Base-by-base conservation (phyloP, 164 flowering plant species). In the Litsea cubeba region DNA sequence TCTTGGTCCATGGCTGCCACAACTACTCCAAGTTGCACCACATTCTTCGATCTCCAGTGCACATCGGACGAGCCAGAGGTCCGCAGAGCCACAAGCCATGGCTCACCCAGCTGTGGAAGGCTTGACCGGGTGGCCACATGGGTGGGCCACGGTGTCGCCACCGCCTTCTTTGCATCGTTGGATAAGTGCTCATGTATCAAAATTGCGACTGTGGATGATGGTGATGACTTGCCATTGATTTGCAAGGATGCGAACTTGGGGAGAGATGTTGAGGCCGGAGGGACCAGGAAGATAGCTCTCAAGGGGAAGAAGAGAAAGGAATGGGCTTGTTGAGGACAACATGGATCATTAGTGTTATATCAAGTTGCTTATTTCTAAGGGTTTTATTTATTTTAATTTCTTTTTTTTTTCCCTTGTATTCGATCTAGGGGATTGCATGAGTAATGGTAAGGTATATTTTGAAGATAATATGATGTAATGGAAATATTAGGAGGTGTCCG, bases 151-250 rank as follows among this genome's bases (percentile, higher is more conserved):
- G 86, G 94, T 12, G 78, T 91, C 1, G 79, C 89, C 0, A 40
- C 83, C 0, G 92, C 89, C 0, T 91, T 91, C 69, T 91, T 91
- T 50, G 92, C 90, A 0, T 91, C 97, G 14, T 74, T 91, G 7
- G 90, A 91, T 50, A 72, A 88, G 22, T 91, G 92, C 75, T 91
- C 90, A 54, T 91, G 97, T 81, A 86, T 91, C 75, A 84, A 85
- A 0, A 88, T 91, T 2, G 81, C 86, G 26, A 89, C 97, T 8
- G 81, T 74, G 40, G 97, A 85, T 1, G 92, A 89, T 2, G 79
- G 73, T 62, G 78, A 86, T 65, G 92, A 86, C 35, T 28, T 83
- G 76, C 97, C 97, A 0, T 72, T 91, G 82, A 91, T 91, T 25
- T 72, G 58, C 70, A 84, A 84, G 51, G 90, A 85, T 46, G 89